Evolutionary conservation across 1,139 yeast genomes (phyloP).

Genomic region (Hansenula sp.): DNA sequence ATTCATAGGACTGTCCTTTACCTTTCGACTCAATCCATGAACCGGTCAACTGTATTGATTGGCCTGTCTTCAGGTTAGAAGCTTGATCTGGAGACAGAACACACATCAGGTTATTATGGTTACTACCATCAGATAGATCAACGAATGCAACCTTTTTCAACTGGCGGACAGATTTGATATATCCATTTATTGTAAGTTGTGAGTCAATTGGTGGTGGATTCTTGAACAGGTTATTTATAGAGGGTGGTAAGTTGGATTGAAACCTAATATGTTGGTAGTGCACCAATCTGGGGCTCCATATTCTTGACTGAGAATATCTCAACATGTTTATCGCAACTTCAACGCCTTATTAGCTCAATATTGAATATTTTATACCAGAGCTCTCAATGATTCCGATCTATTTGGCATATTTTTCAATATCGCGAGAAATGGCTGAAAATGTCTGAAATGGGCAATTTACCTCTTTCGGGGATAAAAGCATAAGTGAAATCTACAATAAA

Average conservation of each 20-base stretch:
- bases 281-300: too few relatives aligned
- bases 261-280: neutral
- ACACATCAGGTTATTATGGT: slow-evolving; percentile 51
- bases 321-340: too few relatives aligned
- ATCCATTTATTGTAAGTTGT: slow-evolving; percentile 43
- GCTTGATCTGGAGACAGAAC: slow-evolving; percentile 40
- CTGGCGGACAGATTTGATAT: slow-evolving; percentile 68
- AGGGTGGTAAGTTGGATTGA: neutral
- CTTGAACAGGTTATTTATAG: slow-evolving; percentile 5
- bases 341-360: too few relatives aligned
- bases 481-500: neutral
- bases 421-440: too few relatives aligned
- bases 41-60: slow-evolving; percentile 41
- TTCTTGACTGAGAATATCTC: too few relatives aligned
- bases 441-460: too few relatives aligned
- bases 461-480: too few relatives aligned
- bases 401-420: too few relatives aligned
- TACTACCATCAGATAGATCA: slow-evolving; percentile 77
- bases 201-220: slow-evolving; percentile 11
- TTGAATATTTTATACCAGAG: too few relatives aligned
- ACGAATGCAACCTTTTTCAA: slow-evolving; percentile 78
- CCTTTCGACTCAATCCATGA: slow-evolving; percentile 43
- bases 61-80: slow-evolving; percentile 35
- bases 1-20: slow-evolving; percentile 40
- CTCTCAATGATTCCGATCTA: too few relatives aligned